These are phyloP conservation scores for Fusarium sp. DNA, from an alignment of 2,329 filamentous ascomycete species.

Conservation along the genomic window DNA sequence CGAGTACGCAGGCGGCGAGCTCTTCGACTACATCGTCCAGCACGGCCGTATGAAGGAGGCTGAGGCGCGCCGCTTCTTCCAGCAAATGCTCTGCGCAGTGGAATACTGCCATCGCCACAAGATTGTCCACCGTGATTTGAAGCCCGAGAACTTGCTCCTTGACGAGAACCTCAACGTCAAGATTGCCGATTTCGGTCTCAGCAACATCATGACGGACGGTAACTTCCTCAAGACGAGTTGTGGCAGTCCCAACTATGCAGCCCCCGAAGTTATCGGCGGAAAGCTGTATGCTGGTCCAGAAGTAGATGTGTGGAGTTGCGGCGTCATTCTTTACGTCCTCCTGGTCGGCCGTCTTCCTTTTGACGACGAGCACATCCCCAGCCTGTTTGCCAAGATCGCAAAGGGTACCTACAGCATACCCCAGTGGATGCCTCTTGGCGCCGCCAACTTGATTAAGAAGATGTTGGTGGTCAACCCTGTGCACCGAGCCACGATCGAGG, in stretches of 20 bases:
- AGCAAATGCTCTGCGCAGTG: constrained; percentile 98
- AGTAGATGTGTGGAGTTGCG: constrained; percentile 98
- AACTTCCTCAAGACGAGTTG: constrained; percentile 99
- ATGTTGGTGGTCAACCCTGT: constrained; percentile 98
- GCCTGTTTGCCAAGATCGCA: constrained; percentile 97
- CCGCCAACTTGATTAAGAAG: constrained; percentile 84
- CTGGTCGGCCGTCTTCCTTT: constrained; percentile 89
- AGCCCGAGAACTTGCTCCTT: constrained; percentile 95
- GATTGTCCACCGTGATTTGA: constrained; percentile 97
- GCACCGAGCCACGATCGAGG: constrained; percentile 91
- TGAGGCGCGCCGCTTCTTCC: constrained; percentile 97
- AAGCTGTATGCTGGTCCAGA: constrained; percentile 98
- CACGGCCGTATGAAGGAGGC: constrained; percentile 91
- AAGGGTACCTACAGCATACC: constrained; percentile 94
- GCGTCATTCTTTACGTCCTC: constrained; percentile 89
- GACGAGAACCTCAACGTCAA: constrained; percentile 98
- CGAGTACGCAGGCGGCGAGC: constrained; percentile 94
- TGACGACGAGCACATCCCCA: constrained; percentile 98
- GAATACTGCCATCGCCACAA: constrained; percentile 99
- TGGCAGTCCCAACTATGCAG: constrained; percentile 97
- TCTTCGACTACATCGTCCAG: constrained; percentile 98
- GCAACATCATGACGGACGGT: constrained; percentile 99
- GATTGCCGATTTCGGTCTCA: constrained; percentile 98
- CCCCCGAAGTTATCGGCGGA: constrained; percentile 96
- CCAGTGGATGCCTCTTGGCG: constrained; percentile 88